Evolutionary conservation across 352 stramenopile genomes (phyloP), one percentile per base, ranked within the genome.

Genomic region (Saprolegnia parasitica): DNA sequence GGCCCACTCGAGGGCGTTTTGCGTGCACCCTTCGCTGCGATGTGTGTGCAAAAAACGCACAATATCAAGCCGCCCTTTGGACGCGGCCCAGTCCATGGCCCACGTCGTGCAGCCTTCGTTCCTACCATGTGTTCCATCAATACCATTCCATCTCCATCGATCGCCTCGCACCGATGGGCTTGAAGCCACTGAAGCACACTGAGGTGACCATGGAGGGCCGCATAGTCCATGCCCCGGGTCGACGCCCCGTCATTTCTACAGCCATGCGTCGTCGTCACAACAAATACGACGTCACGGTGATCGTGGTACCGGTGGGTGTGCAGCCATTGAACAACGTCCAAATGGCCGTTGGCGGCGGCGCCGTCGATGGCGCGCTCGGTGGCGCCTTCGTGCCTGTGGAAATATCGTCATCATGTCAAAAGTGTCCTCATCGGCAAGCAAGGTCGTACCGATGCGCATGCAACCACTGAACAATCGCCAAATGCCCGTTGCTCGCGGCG

Each of bases 81-180:
- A 50, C 42, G 73, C 73, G 2, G 73, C 73, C 20, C 52, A 72
- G 70, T 76, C 72, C 68, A 76, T 76, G 20, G 72, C 72, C 35
- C 68, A 68, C 0, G 52, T 50, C 8, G 68, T 73, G 46, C 72
- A 72, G 1, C 68, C 63, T 39, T 71, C 68, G 13, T 26, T 23
- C 5, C 60, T 67, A 46, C 68, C 23, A 8, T 47, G n/a, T 24
- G 58, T 40, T 32, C 52, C 52, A 40, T 9, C 11, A 67, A 72
- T 18, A 67, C 72, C 23, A 56, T 39, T 18, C 50, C 73, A 67
- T n/a, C n/a, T n/a, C n/a, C n/a, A n/a, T n/a, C n/a, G n/a, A n/a
- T n/a, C n/a, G n/a, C 66, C 23, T 64, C 42, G 18, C 74, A 70
- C 9, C 24, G 18, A 42, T 49, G 42, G 40, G 60, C 32, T 5